phyloP scores from a whole-genome alignment of 345 rosid genomes.

The Aegle marmelos region DNA sequence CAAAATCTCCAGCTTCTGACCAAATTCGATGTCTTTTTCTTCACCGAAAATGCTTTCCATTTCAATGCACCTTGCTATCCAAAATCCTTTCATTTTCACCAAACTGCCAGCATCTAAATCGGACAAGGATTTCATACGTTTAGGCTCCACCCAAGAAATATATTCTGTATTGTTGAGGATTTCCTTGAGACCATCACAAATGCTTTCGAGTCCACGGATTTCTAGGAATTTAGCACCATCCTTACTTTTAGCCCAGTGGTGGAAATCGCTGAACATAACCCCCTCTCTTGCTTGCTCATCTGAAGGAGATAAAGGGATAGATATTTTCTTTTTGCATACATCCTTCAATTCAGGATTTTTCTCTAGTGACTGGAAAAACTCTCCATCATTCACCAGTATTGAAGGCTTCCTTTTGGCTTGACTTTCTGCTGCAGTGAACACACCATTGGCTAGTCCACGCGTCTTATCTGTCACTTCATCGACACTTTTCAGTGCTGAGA shows the following conservation, averaged over 20 bases:
- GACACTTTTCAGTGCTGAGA: slow-evolving; percentile 6
- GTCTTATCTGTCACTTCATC: not conserved
- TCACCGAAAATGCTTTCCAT: slow-evolving; percentile 21
- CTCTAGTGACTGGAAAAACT: slow-evolving; percentile 16
- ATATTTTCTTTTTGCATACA: not conserved
- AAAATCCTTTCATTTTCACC: slow-evolving; percentile 27
- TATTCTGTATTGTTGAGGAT: slow-evolving; percentile 21
- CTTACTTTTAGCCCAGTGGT: slow-evolving; percentile 5
- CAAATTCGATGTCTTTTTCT: slow-evolving; percentile 24
- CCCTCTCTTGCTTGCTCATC: not conserved
- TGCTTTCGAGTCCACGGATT: slow-evolving; percentile 29
- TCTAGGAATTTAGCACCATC: slow-evolving; percentile 19
- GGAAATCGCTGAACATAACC: slow-evolving; percentile 5
- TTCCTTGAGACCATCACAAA: slow-evolving; percentile 10
- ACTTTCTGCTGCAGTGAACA: not conserved
- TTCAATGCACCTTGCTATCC: slow-evolving; percentile 36
- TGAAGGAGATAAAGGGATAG: slow-evolving; percentile 6
- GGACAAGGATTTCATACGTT: slow-evolving; percentile 25
- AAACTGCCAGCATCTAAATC: slow-evolving; percentile 21
- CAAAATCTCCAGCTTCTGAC: slow-evolving; percentile 30
- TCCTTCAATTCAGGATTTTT: not conserved
- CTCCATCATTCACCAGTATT: not conserved
- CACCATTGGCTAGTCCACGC: slow-evolving; percentile 8
- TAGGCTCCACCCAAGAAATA: slow-evolving; percentile 30
- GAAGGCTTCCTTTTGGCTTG: not conserved